Conservation (phyloP, 129 eudicot genomes). For the Flaveria sonorensis region DNA sequence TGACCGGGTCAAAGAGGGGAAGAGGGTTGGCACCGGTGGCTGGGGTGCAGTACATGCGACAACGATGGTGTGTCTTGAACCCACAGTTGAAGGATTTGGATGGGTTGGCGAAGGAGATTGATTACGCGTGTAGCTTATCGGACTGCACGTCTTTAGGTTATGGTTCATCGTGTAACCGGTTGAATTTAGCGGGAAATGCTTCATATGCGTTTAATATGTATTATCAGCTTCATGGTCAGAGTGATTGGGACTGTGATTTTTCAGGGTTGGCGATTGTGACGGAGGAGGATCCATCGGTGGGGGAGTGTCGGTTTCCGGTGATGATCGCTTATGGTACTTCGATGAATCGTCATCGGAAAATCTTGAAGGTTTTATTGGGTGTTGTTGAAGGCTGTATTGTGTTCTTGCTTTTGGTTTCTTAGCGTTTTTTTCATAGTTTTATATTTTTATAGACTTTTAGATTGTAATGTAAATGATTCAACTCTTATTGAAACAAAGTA, state of each 20-base stretch:
- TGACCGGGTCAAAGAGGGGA: slow-evolving; percentile 41
- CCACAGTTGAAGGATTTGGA: slow-evolving; percentile 48
- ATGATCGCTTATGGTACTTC: slow-evolving; percentile 69
- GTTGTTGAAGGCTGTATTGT: slow-evolving; percentile 60
- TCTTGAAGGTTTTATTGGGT: slow-evolving; percentile 52
- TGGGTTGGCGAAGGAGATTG: slow-evolving; percentile 55
- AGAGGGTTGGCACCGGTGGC: slow-evolving; percentile 55
- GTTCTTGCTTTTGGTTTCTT: slow-evolving; percentile 65
- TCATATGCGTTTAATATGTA: slow-evolving; percentile 94
- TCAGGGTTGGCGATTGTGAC: slow-evolving; percentile 64
- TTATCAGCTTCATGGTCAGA: slow-evolving; percentile 71
- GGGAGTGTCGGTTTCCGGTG: slow-evolving; percentile 67
- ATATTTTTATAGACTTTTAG: not conserved
- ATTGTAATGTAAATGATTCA: slow-evolving; percentile 16
- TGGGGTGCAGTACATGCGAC: slow-evolving; percentile 60
- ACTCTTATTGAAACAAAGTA: not conserved
- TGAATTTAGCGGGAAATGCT: slow-evolving; percentile 53
- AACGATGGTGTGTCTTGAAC: slow-evolving; percentile 78
- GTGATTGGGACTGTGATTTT: slow-evolving; percentile 74
- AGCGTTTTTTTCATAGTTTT: slow-evolving; percentile 15
- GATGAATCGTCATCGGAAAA: slow-evolving; percentile 42
- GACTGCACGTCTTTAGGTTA: slow-evolving; percentile 86
- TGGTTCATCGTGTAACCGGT: slow-evolving; percentile 76
- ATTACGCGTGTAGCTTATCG: slow-evolving; percentile 83
- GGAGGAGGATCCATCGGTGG: slow-evolving; percentile 70